Conservation (phyloP, 345 rosid species). For the Brassica carinata region DNA sequence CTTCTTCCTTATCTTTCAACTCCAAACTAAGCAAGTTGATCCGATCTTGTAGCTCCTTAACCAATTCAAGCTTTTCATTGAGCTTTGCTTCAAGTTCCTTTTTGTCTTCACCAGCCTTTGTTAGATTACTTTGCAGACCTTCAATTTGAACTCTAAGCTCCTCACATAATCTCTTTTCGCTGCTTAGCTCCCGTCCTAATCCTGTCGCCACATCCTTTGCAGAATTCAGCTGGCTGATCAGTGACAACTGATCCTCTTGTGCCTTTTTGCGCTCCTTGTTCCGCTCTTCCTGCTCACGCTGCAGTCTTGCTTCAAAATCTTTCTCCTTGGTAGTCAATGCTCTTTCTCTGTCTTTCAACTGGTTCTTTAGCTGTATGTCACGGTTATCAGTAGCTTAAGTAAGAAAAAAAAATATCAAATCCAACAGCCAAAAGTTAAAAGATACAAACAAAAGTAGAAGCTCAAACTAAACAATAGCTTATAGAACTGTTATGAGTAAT, state of each 20-base stretch:
- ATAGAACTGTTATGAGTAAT: neutral
- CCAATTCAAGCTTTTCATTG: slow-evolving; percentile 52
- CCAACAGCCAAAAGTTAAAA: neutral
- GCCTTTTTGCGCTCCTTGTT: slow-evolving; percentile 50
- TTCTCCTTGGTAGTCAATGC: slow-evolving; percentile 55
- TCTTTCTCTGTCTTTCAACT: slow-evolving; percentile 71
- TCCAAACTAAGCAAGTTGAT: slow-evolving; percentile 58
- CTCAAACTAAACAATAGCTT: neutral
- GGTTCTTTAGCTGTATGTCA: slow-evolving; percentile 57
- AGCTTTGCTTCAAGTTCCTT: slow-evolving; percentile 58
- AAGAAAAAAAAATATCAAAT: neutral
- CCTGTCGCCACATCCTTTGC: slow-evolving; percentile 62
- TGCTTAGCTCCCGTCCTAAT: slow-evolving; percentile 71
- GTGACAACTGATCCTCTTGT: slow-evolving; percentile 60
- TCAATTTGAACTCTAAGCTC: slow-evolving; percentile 57
- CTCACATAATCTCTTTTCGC: slow-evolving; percentile 59
- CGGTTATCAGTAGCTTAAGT: neutral
- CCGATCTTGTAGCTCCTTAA: slow-evolving; percentile 60
- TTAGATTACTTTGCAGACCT: slow-evolving; percentile 53
- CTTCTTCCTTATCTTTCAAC: slow-evolving; percentile 64
- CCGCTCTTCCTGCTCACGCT: slow-evolving; percentile 64
- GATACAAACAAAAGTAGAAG: slow-evolving; percentile 2
- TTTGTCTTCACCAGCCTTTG: slow-evolving; percentile 60
- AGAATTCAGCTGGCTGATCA: slow-evolving; percentile 57
- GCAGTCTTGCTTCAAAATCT: slow-evolving; percentile 58